Conservation (phyloP, 768 basidiomycete species). For the Hysterangium stoloniferum region DNA sequence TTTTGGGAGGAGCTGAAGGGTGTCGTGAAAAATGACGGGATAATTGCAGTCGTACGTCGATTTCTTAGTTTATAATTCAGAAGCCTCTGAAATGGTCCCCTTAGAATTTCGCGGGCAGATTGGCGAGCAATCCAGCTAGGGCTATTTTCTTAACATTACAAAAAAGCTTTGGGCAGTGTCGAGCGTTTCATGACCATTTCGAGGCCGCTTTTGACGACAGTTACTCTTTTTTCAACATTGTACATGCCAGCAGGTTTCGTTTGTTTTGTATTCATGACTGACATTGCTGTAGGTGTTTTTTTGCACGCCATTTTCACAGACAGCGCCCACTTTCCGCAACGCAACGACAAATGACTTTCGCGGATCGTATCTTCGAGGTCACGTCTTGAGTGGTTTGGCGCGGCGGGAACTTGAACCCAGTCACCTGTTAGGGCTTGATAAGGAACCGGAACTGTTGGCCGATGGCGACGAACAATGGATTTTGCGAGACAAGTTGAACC, state of each 20-base stretch:
- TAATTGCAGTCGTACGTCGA: constrained; percentile 69
- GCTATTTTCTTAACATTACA: constrained; percentile 66
- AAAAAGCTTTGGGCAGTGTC: constrained; percentile 66
- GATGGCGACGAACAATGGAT: constrained; percentile 40
- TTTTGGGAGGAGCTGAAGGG: constrained; percentile 71
- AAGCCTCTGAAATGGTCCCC: background rate
- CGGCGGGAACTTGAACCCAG: constrained; percentile 46
- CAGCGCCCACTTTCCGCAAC: constrained; percentile 51
- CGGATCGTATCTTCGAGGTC: constrained; percentile 56
- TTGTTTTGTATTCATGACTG: background rate
- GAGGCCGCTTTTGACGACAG: constrained; percentile 38
- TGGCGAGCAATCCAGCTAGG: constrained; percentile 52
- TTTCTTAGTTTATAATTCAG: background rate
- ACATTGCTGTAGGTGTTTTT: constrained; percentile 58
- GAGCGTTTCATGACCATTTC: constrained; percentile 72
- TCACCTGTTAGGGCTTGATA: constrained; percentile 20
- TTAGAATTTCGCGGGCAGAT: constrained; percentile 80
- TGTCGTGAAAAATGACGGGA: constrained; percentile 59
- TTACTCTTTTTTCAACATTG: constrained; percentile 66
- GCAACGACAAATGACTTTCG: constrained; percentile 53
- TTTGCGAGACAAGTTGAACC: constrained; percentile 55
- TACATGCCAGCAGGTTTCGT: constrained; percentile 26
- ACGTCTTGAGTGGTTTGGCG: constrained; percentile 45
- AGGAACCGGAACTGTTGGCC: constrained; percentile 18
- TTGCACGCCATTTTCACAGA: constrained; percentile 49